A percentile compares a stretch with the other conserved stretches of the same genome.
Conservation (phyloP, 164 flowering plant genomes). For the Santalum album region DNA sequence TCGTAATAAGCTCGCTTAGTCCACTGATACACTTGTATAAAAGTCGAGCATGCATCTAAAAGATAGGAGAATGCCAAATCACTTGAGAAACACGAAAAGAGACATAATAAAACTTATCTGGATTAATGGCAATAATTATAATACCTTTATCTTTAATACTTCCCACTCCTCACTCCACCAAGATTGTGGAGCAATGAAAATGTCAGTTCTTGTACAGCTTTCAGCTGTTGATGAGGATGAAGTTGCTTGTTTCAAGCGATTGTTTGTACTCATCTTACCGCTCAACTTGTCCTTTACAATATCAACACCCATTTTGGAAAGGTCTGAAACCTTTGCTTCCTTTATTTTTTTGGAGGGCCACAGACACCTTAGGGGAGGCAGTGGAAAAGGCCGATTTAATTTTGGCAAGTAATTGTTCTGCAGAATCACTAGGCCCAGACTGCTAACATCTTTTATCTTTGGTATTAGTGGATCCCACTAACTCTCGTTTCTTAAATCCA, state of each 20-base stretch:
- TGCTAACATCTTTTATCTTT: slow-evolving; percentile 25
- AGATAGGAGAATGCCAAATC: not conserved
- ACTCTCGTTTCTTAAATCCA: slow-evolving; percentile 52
- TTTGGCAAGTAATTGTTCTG: slow-evolving; percentile 49
- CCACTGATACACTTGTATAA: slow-evolving; percentile 56
- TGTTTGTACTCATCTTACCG: slow-evolving; percentile 51
- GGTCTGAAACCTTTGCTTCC: slow-evolving; percentile 63
- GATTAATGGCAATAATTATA: slow-evolving; percentile 21
- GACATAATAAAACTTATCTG: not conserved
- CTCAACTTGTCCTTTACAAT: slow-evolving; percentile 82
- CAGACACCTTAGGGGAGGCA: slow-evolving; percentile 42
- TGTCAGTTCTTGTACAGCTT: slow-evolving; percentile 68
- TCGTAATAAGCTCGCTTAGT: slow-evolving; percentile 76
- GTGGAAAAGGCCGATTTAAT: slow-evolving; percentile 50
- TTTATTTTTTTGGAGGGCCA: slow-evolving; percentile 60
- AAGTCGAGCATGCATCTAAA: slow-evolving; percentile 69
- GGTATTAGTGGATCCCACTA: slow-evolving; percentile 27
- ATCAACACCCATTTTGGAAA: slow-evolving; percentile 73
- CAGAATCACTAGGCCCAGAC: slow-evolving; percentile 30
- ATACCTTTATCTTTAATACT: slow-evolving; percentile 65
- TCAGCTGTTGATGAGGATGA: slow-evolving; percentile 43
- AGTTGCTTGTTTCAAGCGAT: slow-evolving; percentile 42
- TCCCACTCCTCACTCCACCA: slow-evolving; percentile 78
- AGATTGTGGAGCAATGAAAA: slow-evolving; percentile 71
- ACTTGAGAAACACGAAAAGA: not conserved